phyloP scores from a whole-genome alignment of 768 basidiomycete species.

The Suillus paluster region DNA sequence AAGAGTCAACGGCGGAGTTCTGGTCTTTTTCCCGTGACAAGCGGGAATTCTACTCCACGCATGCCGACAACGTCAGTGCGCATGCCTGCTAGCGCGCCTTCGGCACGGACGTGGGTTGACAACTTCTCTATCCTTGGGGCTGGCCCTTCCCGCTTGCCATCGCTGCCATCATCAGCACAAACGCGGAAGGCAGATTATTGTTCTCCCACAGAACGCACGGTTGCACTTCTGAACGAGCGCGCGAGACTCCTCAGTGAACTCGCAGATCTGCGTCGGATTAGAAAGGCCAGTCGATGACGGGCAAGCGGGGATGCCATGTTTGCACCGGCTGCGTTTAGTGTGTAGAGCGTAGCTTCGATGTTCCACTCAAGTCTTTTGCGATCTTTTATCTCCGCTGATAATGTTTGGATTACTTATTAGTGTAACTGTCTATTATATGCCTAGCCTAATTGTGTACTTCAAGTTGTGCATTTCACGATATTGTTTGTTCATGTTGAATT shows the following conservation, averaged over 20 bases:
- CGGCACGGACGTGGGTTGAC: not conserved
- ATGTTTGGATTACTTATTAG: no score
- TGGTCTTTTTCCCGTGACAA: not conserved
- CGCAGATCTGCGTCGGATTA: conserved; percentile 45
- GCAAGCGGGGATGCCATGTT: no score
- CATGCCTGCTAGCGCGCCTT: not conserved
- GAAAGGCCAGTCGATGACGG: conserved; percentile 14
- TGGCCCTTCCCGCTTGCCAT: not conserved
- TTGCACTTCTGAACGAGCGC: conserved; percentile 60
- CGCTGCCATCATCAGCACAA: not conserved
- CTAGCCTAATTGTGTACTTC: no score
- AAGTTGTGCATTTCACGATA: not conserved
- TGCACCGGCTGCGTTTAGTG: no score
- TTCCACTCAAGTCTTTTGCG: no score
- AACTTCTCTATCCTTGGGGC: not conserved
- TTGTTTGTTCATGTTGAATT: not conserved
- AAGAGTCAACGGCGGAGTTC: conserved; percentile 12
- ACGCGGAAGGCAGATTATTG: conserved; percentile 26
- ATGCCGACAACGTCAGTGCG: not conserved
- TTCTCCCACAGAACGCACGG: conserved; percentile 48
- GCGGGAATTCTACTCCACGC: conserved; percentile 4
- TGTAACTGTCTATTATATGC: no score
- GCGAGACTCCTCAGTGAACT: conserved; percentile 59
- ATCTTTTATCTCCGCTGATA: no score
- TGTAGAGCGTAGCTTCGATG: no score